Base-by-base conservation (phyloP, 306 rosid species). In the Lathyrus tuberosus region DNA sequence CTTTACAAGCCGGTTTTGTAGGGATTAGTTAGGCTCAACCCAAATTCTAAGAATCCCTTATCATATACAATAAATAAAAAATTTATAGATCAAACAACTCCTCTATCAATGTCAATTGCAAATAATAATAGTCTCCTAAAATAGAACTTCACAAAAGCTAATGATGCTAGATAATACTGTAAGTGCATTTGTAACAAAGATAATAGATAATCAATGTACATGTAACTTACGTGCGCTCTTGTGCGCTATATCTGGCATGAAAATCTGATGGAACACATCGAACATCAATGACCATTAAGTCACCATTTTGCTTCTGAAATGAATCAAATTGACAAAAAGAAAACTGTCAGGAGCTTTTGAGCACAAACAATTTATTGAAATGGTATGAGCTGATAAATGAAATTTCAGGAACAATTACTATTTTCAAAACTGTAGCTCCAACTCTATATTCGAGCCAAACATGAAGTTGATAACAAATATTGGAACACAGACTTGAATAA, bases 201-300 rank as follows among this genome's bases (percentile, higher is more conserved):
- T 70, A 24, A 61, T 30, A 10, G 10, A 65, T 70, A 24, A 61
- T 30, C 38, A 44, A 61, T 28, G 28, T 40, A 61, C 24, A 11
- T 3, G 26, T 14, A 66, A 58, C 41, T 81, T 83, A 94, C 97
- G 81, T 94, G 77, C 99, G 97, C 89, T 94, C 97, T 84, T 78
- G 90, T 66, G 97, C 99, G 76, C 80, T 87, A 77, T 38, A 82
- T 86, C 99, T 86, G 51, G 99, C 88, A 76, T 94, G 99, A 70
- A 87, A 94, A 86, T 91, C 87, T 62, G 80, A 77, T 33, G 92
- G 95, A 69, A 91, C 81, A 72, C 82, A 77, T 70, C 74, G 92
- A 57, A 91, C 97, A 65, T 94, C 99, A 30, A 83, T 76, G 59
- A 94, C 89, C 79, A 28, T 81, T 57, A 94, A 42, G 49, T 91